phyloP scores from a whole-genome alignment of 805 yeast genomes.

The Saccharomycopsis oosterbeekiorum region DNA sequence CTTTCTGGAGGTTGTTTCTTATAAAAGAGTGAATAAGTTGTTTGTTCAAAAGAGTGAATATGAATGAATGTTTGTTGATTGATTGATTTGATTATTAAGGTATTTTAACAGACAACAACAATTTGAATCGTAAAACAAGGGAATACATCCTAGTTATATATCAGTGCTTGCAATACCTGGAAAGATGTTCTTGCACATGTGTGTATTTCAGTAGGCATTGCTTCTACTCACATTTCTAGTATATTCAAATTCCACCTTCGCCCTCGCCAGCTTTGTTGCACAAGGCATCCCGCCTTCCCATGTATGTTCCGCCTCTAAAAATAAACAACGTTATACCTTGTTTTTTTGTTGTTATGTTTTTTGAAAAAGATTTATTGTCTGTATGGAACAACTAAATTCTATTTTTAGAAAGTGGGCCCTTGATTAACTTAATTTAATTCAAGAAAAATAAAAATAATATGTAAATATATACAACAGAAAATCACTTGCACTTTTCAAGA shows the following conservation, averaged over 20 bases:
- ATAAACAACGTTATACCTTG: background rate
- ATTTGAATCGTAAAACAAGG: background rate
- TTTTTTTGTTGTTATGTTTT: background rate
- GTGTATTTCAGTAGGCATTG: background rate
- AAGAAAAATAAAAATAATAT: background rate
- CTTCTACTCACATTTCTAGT: background rate
- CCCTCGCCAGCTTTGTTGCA: background rate
- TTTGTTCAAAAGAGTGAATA: background rate
- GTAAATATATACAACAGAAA: no score
- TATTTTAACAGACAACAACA: background rate
- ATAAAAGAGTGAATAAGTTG: background rate
- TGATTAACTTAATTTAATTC: background rate
- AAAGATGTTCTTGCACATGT: background rate
- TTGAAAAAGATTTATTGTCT: no score
- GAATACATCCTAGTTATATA: background rate
- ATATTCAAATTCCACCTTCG: background rate
- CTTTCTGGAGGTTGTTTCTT: no score
- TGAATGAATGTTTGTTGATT: background rate
- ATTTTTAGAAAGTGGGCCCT: slow-evolving; percentile 1
- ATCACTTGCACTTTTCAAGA: no score
- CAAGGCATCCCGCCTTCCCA: background rate
- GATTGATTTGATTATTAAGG: background rate
- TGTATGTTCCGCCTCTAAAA: background rate
- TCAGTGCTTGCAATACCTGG: background rate
- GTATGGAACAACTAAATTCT: background rate